Base-by-base conservation (phyloP, 202 grass and related monocot genomes). In the Eragrostis tef region DNA sequence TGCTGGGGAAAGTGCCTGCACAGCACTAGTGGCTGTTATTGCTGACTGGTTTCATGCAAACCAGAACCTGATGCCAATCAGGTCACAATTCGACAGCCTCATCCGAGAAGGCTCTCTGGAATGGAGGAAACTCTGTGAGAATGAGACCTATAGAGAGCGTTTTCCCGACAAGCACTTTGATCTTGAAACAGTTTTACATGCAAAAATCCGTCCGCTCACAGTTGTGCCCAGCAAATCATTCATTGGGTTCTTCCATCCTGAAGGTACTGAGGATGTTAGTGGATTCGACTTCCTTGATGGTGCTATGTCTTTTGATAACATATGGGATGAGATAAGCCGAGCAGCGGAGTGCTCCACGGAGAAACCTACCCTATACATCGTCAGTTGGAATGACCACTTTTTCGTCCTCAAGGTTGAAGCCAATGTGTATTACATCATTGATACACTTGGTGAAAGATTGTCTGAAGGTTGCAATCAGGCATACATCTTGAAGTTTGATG, bases 321-420 rank as follows among this genome's bases (percentile, higher is more conserved):
- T 99, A 78, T 99, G 96, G 96, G 91, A 96, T 73, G 96, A 99
- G 87, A 93, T 99, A 62, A 83, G 86, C 80, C 77, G 45, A 81
- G 80, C 90, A 39, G 85, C 89, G 2, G 73, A 81, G 36, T 79
- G 44, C 24, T 77, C 76, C n/a, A 68, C 75, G 19, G 90, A 86
- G 22, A 87, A 64, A 24, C 77, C 79, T 25, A 90, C 79, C 15
- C 42, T 99, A n/a, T 99, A 99, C 70, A 93, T 99, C 13, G 90
- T 99, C 57, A 99, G 96, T 70, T 99, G 96, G 96, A 99, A 99
- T 0, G 96, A 99, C 76, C 96, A 99, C 47, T 96, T 99, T 53
- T 99, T 99, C 6, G 78, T 99, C 44, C 86, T 99, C 67, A 99
- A 91, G 70, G 91, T 96, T 22, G 96, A 99, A 62, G 64, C 41